A percentile compares a stretch with the other conserved stretches of the same genome.
phyloP scores from a whole-genome alignment of 257 asterid genomes.

The Ilex asprella region DNA sequence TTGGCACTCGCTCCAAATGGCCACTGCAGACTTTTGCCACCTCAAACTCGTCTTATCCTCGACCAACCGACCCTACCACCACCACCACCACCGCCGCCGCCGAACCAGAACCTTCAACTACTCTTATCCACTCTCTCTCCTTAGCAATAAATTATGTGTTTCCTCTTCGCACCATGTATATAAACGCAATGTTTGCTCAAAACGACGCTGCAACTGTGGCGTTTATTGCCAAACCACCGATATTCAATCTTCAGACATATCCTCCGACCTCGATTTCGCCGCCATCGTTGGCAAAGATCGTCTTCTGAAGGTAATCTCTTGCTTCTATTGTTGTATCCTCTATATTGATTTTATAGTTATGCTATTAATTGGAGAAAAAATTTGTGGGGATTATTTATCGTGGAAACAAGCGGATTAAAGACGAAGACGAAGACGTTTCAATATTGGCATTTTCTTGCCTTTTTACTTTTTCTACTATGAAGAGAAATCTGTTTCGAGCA shows the following conservation, averaged over 20 bases:
- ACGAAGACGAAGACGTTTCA: neutral
- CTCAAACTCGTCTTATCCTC: slow-evolving; percentile 17
- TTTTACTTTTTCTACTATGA: neutral
- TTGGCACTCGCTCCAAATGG: slow-evolving; percentile 5
- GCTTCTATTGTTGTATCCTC: too few relatives aligned
- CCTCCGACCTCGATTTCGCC: slow-evolving; percentile 33
- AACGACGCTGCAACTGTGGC: slow-evolving; percentile 22
- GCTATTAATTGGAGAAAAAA: too few relatives aligned
- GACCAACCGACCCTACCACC: neutral
- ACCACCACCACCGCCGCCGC: slow-evolving; percentile 9
- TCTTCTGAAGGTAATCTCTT: slow-evolving; percentile 42
- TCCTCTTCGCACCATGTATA: neutral
- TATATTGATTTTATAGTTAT: neutral
- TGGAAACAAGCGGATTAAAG: neutral
- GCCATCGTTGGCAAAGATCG: slow-evolving; percentile 79
- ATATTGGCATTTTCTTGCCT: too few relatives aligned
- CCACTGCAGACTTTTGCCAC: slow-evolving; percentile 27
- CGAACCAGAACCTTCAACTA: slow-evolving; percentile 11
- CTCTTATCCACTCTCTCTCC: slow-evolving; percentile 9
- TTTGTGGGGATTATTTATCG: neutral
- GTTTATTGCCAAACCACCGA: slow-evolving; percentile 39
- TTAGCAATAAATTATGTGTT: neutral
- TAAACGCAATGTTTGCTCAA: slow-evolving; percentile 9
- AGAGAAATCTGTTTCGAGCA: too few relatives aligned
- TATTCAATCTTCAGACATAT: slow-evolving; percentile 20